phyloP scores from a whole-genome alignment of 352 stramenopile genomes.

The Phytophthora sansomeana region DNA sequence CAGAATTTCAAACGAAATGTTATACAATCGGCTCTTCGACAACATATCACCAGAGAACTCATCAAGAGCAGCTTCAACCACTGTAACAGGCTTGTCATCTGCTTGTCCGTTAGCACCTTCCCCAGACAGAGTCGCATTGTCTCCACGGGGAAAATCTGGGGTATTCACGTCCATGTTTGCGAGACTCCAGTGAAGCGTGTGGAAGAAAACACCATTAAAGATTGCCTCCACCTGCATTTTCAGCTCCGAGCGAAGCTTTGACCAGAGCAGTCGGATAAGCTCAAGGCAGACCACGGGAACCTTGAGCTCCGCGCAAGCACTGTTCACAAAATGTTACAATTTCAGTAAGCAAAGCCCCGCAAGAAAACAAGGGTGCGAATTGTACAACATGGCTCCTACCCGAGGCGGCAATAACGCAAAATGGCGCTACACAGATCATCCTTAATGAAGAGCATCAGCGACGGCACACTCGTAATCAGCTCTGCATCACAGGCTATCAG shows the following conservation, averaged over 20 bases:
- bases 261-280: conserved; percentile 79
- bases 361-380: neutral
- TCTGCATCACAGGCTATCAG: conserved; percentile 64
- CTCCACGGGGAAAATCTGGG: conserved; percentile 60
- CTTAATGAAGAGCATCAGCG: conserved; percentile 86
- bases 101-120: conserved; percentile 2
- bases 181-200: conserved; percentile 76
- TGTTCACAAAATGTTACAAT: conserved; percentile 19
- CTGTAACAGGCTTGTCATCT: conserved; percentile 24
- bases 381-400: conserved; percentile 39
- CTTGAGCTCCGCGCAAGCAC: conserved; percentile 60
- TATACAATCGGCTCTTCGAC: conserved; percentile 59
- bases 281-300: conserved; percentile 67
- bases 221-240: conserved; percentile 88
- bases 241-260: conserved; percentile 68
- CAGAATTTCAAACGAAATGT: conserved; percentile 78
- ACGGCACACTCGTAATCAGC: conserved; percentile 58
- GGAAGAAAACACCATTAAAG: conserved; percentile 73
- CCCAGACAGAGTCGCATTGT: conserved; percentile 25
- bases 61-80: conserved; percentile 62
- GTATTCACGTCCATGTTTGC: conserved; percentile 70
- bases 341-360: conserved; percentile 5
- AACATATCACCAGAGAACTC: conserved; percentile 73
- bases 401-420: conserved; percentile 74
- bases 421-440: conserved; percentile 84